Percentiles rank a stretch among this genome's conserved stretches.
Conservation (phyloP, 306 rosid species). For the Myrica gale region DNA sequence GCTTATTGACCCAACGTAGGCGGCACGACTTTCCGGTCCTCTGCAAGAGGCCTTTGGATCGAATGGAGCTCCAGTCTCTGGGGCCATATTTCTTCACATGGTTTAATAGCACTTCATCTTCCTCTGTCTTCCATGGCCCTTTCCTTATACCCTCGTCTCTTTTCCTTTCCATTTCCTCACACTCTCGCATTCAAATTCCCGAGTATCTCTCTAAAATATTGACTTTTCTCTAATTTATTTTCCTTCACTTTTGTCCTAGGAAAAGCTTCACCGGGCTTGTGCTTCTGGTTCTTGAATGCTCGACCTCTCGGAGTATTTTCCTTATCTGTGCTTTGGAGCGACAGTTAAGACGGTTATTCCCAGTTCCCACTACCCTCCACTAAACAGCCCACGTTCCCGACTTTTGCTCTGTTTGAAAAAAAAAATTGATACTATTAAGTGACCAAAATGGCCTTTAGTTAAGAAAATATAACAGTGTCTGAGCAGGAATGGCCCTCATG, state of each 20-base stretch:
- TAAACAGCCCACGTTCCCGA: constrained; percentile 34
- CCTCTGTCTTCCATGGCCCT: constrained; percentile 85
- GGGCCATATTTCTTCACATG: constrained; percentile 80
- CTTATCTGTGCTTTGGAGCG: constrained; percentile 8
- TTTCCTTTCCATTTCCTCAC: constrained; percentile 43
- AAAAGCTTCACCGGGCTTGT: neutral
- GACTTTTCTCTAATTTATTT: neutral
- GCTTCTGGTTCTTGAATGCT: neutral
- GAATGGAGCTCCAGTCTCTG: constrained; percentile 98
- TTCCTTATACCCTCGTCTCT: constrained; percentile 55
- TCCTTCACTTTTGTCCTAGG: neutral
- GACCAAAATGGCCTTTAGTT: neutral
- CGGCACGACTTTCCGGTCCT: constrained; percentile 93
- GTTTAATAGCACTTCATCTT: constrained; percentile 62
- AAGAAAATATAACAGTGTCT: no score
- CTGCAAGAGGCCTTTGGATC: constrained; percentile 91
- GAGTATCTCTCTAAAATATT: neutral
- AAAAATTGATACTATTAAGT: neutral
- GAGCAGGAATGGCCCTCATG: no score
- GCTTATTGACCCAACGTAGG: constrained; percentile 97
- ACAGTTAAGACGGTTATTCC: constrained; percentile 43
- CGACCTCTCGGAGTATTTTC: neutral
- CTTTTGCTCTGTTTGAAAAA: constrained; percentile 1
- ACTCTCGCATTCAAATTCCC: neutral
- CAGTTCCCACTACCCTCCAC: constrained; percentile 33